Evolutionary conservation across 179 eudicot species (phyloP).

Genomic region (Actinidia arguta): DNA sequence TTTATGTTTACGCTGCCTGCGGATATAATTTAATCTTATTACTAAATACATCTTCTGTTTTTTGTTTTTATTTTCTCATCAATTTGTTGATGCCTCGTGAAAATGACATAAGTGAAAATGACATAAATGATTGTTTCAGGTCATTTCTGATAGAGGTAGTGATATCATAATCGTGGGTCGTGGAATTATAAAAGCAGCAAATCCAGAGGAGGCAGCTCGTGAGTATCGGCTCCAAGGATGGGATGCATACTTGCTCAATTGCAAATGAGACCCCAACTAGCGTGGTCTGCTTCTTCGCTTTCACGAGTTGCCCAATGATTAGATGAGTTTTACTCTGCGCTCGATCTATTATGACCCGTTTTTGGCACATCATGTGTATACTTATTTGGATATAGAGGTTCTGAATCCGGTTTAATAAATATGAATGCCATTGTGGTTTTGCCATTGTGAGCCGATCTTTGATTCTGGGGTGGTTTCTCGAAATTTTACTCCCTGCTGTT

Average conservation of each 20-base stretch:
- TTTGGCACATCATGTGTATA: neutral
- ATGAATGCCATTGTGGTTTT: neutral
- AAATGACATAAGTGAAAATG: neutral
- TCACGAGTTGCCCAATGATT: neutral
- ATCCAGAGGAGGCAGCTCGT: constrained; percentile 78
- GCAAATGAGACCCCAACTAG: constrained; percentile 33
- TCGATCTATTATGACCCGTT: neutral
- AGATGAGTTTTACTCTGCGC: neutral
- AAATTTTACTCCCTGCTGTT: too few relatives aligned
- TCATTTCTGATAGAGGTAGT: constrained; percentile 60
- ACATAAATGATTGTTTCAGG: constrained; percentile 43
- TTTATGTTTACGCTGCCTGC: too few relatives aligned
- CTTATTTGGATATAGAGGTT: neutral
- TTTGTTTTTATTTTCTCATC: too few relatives aligned
- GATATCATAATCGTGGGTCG: constrained; percentile 89
- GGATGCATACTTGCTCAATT: constrained; percentile 71
- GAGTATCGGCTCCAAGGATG: constrained; percentile 86
- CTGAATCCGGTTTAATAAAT: neutral
- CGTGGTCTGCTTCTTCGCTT: neutral
- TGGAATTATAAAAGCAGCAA: constrained; percentile 77
- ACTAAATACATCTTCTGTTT: too few relatives aligned
- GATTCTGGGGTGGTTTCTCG: too few relatives aligned
- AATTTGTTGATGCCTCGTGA: too few relatives aligned
- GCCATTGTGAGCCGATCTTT: too few relatives aligned
- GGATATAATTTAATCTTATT: too few relatives aligned